Evolutionary conservation across 2,329 filamentous ascomycete genomes (phyloP).

Genomic region (Ophiostoma fasciatum): DNA sequence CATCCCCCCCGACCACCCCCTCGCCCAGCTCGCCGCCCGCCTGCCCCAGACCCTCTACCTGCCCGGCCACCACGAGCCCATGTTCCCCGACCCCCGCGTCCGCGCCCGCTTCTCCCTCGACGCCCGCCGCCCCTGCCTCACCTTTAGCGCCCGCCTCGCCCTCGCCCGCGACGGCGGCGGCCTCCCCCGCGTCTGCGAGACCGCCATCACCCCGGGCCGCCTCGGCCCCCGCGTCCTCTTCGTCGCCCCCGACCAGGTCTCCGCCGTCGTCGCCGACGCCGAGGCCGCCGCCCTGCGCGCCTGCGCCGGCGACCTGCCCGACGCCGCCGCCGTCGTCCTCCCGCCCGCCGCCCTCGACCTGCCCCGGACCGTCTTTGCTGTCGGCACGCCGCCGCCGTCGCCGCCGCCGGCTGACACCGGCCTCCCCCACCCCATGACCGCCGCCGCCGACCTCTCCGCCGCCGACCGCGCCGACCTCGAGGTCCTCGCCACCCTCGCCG

Average conservation of each 20-base stretch:
- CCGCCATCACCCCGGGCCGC: constrained; percentile 36
- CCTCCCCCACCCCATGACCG: constrained; percentile 21
- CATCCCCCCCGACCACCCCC: constrained; percentile 40
- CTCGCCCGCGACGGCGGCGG: constrained; percentile 28
- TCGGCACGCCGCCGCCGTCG: constrained; percentile 17
- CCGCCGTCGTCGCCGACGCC: constrained; percentile 21
- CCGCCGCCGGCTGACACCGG: constrained; percentile 19
- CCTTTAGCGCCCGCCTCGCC: constrained; percentile 46
- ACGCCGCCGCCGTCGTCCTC: neutral
- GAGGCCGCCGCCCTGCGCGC: constrained; percentile 4
- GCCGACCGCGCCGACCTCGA: constrained; percentile 30
- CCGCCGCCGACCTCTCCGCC: constrained; percentile 25
- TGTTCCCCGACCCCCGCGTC: constrained; percentile 40
- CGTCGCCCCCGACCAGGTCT: constrained; percentile 37
- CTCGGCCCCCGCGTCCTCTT: constrained; percentile 34
- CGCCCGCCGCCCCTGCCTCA: constrained; percentile 36
- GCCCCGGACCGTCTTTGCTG: constrained; percentile 14
- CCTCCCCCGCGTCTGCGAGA: constrained; percentile 40
- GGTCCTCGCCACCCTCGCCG: constrained; percentile 32
- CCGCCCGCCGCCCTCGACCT: constrained; percentile 3
- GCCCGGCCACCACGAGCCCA: constrained; percentile 39
- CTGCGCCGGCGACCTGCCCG: neutral
- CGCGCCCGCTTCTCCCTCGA: constrained; percentile 39
- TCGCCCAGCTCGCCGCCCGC: constrained; percentile 47
- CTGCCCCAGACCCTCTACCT: constrained; percentile 46